A percentile compares a stretch with the other conserved stretches of the same genome.
phyloP scores from a whole-genome alignment of 176 grass and related monocot species.

The Canna indica region DNA sequence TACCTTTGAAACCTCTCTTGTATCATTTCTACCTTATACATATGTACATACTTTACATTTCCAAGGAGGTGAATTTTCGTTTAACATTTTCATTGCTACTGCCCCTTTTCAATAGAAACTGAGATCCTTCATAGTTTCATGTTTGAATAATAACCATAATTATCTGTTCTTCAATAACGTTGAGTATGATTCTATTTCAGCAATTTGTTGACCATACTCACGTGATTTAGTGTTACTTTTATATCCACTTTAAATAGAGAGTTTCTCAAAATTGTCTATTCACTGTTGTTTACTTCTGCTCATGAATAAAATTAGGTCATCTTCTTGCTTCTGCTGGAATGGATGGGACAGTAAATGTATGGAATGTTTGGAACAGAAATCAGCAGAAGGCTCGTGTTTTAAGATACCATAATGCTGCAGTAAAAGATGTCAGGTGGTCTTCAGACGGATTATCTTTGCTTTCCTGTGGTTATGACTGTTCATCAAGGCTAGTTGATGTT shows the following conservation, averaged over 20 bases:
- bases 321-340: slow-evolving; percentile 93
- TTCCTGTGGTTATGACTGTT: slow-evolving; percentile 65
- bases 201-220: background rate
- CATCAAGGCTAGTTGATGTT: slow-evolving; percentile 47
- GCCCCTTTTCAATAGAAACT: no score
- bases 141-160: background rate
- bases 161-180: background rate
- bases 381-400: slow-evolving; percentile 46
- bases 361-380: slow-evolving; percentile 64
- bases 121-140: no score
- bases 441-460: slow-evolving; percentile 38
- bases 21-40: background rate
- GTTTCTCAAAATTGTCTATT: slow-evolving; percentile 4
- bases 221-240: background rate
- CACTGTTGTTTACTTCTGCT: slow-evolving; percentile 8
- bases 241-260: background rate
- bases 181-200: background rate
- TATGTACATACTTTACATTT: background rate
- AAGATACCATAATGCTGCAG: slow-evolving; percentile 54
- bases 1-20: background rate
- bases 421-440: slow-evolving; percentile 77
- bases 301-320: slow-evolving; percentile 40
- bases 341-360: slow-evolving; percentile 59
- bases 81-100: background rate
- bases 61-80: background rate